Percentiles rank a stretch among this genome's conserved stretches.
phyloP scores from a whole-genome alignment of 2,329 filamentous ascomycete species.

The Ophiocordyceps australis region DNA sequence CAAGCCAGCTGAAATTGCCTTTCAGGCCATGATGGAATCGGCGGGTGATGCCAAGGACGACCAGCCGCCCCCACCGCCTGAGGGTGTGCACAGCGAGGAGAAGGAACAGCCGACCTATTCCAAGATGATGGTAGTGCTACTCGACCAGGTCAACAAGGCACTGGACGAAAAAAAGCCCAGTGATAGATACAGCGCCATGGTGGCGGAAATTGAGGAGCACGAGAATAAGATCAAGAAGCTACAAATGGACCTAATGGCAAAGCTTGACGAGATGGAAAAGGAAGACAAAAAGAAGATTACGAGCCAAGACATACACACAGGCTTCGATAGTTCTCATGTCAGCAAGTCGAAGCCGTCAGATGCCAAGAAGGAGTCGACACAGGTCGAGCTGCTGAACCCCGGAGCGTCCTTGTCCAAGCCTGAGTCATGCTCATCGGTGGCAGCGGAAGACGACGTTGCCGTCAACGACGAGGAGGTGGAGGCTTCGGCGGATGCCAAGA shows the following conservation, averaged over 20 bases:
- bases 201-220: slow-evolving; percentile 62
- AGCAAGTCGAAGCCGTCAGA: slow-evolving; percentile 35
- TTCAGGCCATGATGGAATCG: slow-evolving; percentile 75
- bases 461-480: slow-evolving; percentile 61
- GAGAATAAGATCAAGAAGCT: slow-evolving; percentile 59
- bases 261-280: slow-evolving; percentile 67
- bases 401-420: slow-evolving; percentile 13
- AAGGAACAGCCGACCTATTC: slow-evolving; percentile 70
- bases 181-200: slow-evolving; percentile 55
- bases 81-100: slow-evolving; percentile 59
- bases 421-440: slow-evolving; percentile 3
- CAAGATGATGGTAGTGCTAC: slow-evolving; percentile 93
- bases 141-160: slow-evolving; percentile 80
- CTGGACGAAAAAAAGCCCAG: slow-evolving; percentile 58
- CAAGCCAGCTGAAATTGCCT: slow-evolving; percentile 66
- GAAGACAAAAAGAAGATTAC: slow-evolving; percentile 85
- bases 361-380: slow-evolving; percentile 27
- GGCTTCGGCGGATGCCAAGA: slow-evolving; percentile 58
- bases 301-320: slow-evolving; percentile 72
- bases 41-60: slow-evolving; percentile 56
- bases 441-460: slow-evolving; percentile 38
- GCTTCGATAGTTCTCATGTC: slow-evolving; percentile 78
- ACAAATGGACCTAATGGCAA: slow-evolving; percentile 55
- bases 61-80: slow-evolving; percentile 55
- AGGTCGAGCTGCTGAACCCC: slow-evolving; percentile 65